These are phyloP conservation scores for Anthracocystis setariae DNA, from an alignment of 1,284 basidiomycete species.

Conservation along the genomic window DNA sequence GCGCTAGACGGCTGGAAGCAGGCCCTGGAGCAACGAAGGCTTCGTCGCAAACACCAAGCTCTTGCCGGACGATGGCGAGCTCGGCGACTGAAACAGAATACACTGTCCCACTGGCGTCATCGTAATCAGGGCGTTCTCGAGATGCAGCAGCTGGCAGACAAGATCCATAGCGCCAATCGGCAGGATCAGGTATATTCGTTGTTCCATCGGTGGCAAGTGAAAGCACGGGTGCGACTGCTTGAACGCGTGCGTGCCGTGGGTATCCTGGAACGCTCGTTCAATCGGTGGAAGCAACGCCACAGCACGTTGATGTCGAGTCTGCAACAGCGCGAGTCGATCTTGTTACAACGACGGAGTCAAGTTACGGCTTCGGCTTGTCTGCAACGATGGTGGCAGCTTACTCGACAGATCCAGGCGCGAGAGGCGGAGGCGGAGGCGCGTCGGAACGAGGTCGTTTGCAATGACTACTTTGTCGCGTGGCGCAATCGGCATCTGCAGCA, in stretches of 20 bases:
- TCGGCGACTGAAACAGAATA: constrained; percentile 26
- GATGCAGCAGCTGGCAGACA: constrained; percentile 13
- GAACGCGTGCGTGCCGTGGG: constrained; percentile 13
- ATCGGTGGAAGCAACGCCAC: constrained; percentile 29
- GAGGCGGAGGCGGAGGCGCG: constrained; percentile 9
- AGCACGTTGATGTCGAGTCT: constrained; percentile 17
- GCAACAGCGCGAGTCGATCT: constrained; percentile 32
- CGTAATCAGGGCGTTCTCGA: not conserved
- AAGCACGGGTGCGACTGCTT: constrained; percentile 20
- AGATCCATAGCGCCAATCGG: constrained; percentile 1
- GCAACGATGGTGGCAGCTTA: constrained; percentile 16
- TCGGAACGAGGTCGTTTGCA: constrained; percentile 10
- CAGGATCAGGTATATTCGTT: not conserved
- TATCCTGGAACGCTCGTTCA: constrained; percentile 15
- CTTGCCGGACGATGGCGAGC: constrained; percentile 43
- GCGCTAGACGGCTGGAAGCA: constrained; percentile 31
- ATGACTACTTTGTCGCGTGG: constrained; percentile 20
- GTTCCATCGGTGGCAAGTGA: constrained; percentile 25
- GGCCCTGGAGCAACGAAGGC: constrained; percentile 9
- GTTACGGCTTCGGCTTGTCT: constrained; percentile 1
- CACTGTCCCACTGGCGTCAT: constrained; percentile 16
- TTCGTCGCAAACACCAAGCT: constrained; percentile 27
- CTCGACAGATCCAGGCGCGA: constrained; percentile 4
- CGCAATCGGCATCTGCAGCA: constrained; percentile 19
- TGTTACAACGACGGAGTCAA: constrained; percentile 4